A percentile compares a stretch with the other conserved stretches of the same genome.
Conservation (phyloP, 1,284 basidiomycete genomes). For the Apiotrichum mycotoxinovorans region DNA sequence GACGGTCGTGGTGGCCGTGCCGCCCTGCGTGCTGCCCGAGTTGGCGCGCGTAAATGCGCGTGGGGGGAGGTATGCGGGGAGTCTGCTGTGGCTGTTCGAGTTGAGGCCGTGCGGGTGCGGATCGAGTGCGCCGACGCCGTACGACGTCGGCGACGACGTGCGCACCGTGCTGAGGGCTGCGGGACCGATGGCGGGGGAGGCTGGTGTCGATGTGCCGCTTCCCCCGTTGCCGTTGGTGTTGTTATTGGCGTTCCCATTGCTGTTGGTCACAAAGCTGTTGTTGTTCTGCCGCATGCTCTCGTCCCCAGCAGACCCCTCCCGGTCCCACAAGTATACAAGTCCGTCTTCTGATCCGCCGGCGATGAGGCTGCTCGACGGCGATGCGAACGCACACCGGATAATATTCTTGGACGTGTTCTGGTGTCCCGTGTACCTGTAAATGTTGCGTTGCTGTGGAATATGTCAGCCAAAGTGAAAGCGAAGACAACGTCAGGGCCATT, state of each 20-base stretch:
- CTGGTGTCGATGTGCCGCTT: conserved; percentile 2
- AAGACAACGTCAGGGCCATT: neutral
- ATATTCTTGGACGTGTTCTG: conserved; percentile 56
- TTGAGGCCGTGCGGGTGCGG: neutral
- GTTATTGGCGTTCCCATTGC: too few species aligned
- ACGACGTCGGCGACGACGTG: neutral
- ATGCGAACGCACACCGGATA: conserved; percentile 51
- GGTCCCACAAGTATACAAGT: conserved; percentile 44
- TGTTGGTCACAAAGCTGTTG: neutral
- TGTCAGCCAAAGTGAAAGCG: neutral
- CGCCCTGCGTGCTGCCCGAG: conserved; percentile 10
- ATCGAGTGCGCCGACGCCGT: neutral
- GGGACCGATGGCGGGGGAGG: neutral
- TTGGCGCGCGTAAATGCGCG: conserved; percentile 12
- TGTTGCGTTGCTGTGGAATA: conserved; percentile 40
- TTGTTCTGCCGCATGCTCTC: conserved; percentile 6
- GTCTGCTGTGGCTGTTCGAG: conserved; percentile 2
- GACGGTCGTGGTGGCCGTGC: conserved; percentile 19
- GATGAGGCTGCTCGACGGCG: conserved; percentile 43
- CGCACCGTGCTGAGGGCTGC: conserved; percentile 7
- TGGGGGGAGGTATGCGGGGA: conserved; percentile 36
- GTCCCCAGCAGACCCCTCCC: conserved; percentile 24
- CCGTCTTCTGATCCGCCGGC: conserved; percentile 52
- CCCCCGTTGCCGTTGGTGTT: neutral
- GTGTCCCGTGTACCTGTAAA: conserved; percentile 53